Evolutionary conservation across 179 eudicot genomes (phyloP).

Genomic region (Actinidia arguta): DNA sequence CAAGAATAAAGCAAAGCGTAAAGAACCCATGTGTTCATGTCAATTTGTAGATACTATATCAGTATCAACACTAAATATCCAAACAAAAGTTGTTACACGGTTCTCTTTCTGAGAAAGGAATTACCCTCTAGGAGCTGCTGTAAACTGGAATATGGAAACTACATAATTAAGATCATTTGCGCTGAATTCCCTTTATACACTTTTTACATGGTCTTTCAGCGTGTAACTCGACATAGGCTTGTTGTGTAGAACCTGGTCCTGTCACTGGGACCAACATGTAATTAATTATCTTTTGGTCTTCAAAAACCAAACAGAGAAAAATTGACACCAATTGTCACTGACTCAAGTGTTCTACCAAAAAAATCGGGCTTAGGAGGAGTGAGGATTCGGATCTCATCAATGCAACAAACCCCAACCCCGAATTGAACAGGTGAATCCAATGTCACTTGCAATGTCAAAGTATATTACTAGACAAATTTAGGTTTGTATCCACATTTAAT

Average conservation of each 20-base stretch:
- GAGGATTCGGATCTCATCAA: neutral
- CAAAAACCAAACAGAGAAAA: neutral
- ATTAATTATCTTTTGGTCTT: neutral
- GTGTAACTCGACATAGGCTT: neutral
- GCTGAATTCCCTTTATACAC: constrained; percentile 13
- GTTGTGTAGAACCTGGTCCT: constrained; percentile 21
- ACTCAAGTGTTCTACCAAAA: neutral
- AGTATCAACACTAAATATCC: neutral
- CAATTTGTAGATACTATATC: neutral
- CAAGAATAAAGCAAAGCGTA: neutral
- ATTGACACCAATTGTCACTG: neutral
- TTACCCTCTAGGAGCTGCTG: constrained; percentile 2
- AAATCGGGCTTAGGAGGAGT: neutral
- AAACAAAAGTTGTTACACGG: neutral
- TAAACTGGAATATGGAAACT: constrained; percentile 3
- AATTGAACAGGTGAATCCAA: too few relatives aligned
- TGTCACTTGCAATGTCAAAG: too few relatives aligned
- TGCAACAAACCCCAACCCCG: too few relatives aligned
- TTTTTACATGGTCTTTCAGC: neutral
- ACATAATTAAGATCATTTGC: neutral
- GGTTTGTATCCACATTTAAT: too few relatives aligned
- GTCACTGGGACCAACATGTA: neutral
- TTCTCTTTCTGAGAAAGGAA: neutral
- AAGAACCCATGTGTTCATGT: neutral
- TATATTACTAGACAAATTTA: too few relatives aligned